Percentiles rank a stretch among this genome's conserved stretches.
Evolutionary conservation across 1,284 basidiomycete species (phyloP).

Genomic region (Malassezia psittaci): DNA sequence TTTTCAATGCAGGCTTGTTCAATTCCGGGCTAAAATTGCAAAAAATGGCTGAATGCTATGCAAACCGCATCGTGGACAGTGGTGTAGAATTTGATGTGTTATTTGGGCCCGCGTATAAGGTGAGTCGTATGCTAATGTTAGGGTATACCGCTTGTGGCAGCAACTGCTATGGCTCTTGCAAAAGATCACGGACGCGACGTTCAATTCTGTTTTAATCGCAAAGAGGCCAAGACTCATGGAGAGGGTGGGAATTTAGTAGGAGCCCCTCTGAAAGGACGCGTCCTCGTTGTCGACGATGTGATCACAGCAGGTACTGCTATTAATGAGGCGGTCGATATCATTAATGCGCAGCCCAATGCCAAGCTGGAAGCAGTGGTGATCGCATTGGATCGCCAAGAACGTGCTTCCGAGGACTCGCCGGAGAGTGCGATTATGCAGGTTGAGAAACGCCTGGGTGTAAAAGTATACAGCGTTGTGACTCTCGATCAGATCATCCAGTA

Average conservation of each 20-base stretch:
- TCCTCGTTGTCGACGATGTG: slow-evolving; percentile 81
- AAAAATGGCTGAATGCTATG: slow-evolving; percentile 74
- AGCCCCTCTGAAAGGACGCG: slow-evolving; percentile 63
- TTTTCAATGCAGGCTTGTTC: slow-evolving; percentile 89
- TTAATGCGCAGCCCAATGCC: slow-evolving; percentile 27
- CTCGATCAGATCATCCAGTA: slow-evolving; percentile 78
- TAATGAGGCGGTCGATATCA: slow-evolving; percentile 41
- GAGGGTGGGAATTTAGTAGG: slow-evolving; percentile 93
- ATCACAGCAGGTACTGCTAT: slow-evolving; percentile 68
- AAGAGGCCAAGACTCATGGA: slow-evolving; percentile 90
- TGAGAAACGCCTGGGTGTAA: slow-evolving; percentile 62
- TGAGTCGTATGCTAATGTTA: slow-evolving; percentile 6
- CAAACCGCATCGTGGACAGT: slow-evolving; percentile 58
- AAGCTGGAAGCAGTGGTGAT: slow-evolving; percentile 75
- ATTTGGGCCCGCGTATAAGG: slow-evolving; percentile 93
- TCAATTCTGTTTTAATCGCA: slow-evolving; percentile 82
- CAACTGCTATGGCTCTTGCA: slow-evolving; percentile 65
- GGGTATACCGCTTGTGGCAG: slow-evolving; percentile 85
- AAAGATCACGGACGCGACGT: slow-evolving; percentile 60
- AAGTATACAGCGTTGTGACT: slow-evolving; percentile 64
- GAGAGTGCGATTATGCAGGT: slow-evolving; percentile 57
- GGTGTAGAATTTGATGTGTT: slow-evolving; percentile 65
- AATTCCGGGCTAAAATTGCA: slow-evolving; percentile 66
- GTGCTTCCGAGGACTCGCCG: slow-evolving; percentile 49
- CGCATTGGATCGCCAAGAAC: slow-evolving; percentile 85